These are phyloP conservation scores for Lipomyces kockii DNA, from an alignment of 805 yeast species.

Conservation along the genomic window DNA sequence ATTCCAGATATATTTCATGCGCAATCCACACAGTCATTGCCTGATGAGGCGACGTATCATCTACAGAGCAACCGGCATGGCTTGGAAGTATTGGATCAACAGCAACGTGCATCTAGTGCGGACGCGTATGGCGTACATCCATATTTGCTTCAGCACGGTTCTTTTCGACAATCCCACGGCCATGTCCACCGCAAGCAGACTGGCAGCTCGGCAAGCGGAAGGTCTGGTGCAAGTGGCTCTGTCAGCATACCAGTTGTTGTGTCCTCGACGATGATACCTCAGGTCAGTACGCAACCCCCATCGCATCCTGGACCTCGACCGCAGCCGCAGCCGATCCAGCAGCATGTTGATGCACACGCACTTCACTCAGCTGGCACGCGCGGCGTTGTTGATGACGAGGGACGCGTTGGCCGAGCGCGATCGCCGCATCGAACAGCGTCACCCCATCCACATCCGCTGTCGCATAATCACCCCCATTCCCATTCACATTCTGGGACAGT, in stretches of 20 bases:
- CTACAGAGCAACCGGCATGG: slow-evolving; percentile 4
- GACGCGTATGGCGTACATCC: neutral
- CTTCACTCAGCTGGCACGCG: neutral
- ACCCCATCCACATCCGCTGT: neutral
- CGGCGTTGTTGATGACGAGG: slow-evolving; percentile 5
- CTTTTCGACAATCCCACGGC: neutral
- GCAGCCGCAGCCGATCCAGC: slow-evolving; percentile 14
- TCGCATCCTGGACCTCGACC: slow-evolving; percentile 8
- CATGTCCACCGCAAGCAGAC: neutral
- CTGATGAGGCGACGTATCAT: slow-evolving; percentile 18
- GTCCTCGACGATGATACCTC: neutral
- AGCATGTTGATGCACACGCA: neutral
- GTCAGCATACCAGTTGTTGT: neutral
- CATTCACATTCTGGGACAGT: slow-evolving; percentile 6
- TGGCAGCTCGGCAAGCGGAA: slow-evolving; percentile 4
- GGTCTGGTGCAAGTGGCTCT: neutral
- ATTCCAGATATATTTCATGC: slow-evolving; percentile 7
- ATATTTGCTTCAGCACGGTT: slow-evolving; percentile 4
- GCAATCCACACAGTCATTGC: slow-evolving; percentile 23
- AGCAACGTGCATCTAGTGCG: slow-evolving; percentile 3
- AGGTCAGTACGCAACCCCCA: neutral
- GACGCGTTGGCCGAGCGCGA: slow-evolving; percentile 8
- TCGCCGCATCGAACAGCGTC: slow-evolving; percentile 18
- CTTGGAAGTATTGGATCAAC: neutral
- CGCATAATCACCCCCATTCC: neutral